Percentiles rank a stretch among this genome's conserved stretches.
Evolutionary conservation across 768 basidiomycete species (phyloP).

Genomic region (Flagelloscypha sp.): DNA sequence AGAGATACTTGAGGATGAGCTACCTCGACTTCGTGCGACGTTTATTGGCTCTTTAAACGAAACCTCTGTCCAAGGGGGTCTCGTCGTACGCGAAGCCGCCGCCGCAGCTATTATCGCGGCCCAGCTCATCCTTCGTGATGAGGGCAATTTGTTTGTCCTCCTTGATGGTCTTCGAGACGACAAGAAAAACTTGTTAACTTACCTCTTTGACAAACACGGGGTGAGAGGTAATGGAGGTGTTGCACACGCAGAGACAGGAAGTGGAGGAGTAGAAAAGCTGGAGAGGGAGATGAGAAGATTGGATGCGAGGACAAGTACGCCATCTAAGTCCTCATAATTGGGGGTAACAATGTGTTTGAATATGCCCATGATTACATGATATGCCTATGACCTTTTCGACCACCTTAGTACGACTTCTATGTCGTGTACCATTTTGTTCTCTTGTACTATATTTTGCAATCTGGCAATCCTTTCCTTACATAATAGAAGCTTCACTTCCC

Average conservation of each 20-base stretch:
- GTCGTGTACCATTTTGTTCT: neutral
- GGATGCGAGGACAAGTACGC: constrained; percentile 73
- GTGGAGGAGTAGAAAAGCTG: constrained; percentile 57
- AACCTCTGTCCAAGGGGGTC: constrained; percentile 49
- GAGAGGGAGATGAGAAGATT: constrained; percentile 76
- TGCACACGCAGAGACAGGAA: constrained; percentile 23
- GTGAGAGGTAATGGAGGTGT: too few species aligned
- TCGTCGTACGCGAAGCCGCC: constrained; percentile 79
- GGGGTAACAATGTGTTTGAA: too few species aligned
- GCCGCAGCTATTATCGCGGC: constrained; percentile 78
- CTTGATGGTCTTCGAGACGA: constrained; percentile 80
- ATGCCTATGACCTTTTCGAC: constrained; percentile 1
- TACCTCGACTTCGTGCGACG: constrained; percentile 67
- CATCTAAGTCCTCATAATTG: constrained; percentile 28
- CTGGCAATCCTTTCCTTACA: too few species aligned
- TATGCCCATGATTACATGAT: neutral
- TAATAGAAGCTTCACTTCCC: too few species aligned
- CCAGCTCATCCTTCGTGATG: constrained; percentile 75
- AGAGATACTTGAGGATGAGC: constrained; percentile 81
- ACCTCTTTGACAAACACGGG: constrained; percentile 83
- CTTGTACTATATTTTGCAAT: neutral
- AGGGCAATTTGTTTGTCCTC: constrained; percentile 73
- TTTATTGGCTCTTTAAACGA: constrained; percentile 68
- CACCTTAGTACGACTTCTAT: constrained; percentile 2
- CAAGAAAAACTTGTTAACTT: constrained; percentile 85